Base-by-base conservation (phyloP, 106 monocot genomes). In the Acanthochlamys bracteata region DNA sequence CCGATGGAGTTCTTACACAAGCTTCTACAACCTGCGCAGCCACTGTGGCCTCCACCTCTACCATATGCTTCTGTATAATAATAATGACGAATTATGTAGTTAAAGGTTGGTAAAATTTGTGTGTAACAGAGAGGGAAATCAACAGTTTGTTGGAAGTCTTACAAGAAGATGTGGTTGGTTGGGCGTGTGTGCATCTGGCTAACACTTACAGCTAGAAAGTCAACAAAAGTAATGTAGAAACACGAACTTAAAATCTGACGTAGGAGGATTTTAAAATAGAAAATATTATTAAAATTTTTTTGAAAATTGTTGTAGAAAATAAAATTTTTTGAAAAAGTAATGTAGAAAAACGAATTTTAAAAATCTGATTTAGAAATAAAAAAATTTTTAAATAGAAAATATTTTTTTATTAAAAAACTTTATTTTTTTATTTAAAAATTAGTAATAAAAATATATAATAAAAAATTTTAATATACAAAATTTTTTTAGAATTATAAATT, bases 11-110 rank as follows among this genome's bases (percentile, higher is more conserved):
- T 14, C 72, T 76, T 54, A 77, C 86, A 58, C 86, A 89, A 4
- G 89, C 89, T 61, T 86, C 86, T 0, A 94, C 75, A 26, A 90
- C 94, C 22, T 74, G 65, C 65, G 76, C 77, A 9, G 86, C 81
- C 7, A 68, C 74, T 58, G 42, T 66, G 0, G 71, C 81, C 52
- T 94, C 89, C 41, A 86, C 47, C 53, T 70, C 77, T 9, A 86
- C 94, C 94, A 89, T 86, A 25, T 86, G 89, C 65, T 86, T 94
- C 94, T 94, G 79, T 17, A 55, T 14, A 41, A 20, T 43, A 51
- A 51, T 14, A 41, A 20, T 43, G 10, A 51, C 2, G n/a, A 4
- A 2, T 19, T 15, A 15, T 13, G 1, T 22, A 42, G 33, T 22
- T 61, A 45, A 56, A 3, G 25, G 10, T 11, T 41, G 39, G 11